phyloP scores from a whole-genome alignment of 768 basidiomycete genomes.

The Pleurotus tuber-regium region DNA sequence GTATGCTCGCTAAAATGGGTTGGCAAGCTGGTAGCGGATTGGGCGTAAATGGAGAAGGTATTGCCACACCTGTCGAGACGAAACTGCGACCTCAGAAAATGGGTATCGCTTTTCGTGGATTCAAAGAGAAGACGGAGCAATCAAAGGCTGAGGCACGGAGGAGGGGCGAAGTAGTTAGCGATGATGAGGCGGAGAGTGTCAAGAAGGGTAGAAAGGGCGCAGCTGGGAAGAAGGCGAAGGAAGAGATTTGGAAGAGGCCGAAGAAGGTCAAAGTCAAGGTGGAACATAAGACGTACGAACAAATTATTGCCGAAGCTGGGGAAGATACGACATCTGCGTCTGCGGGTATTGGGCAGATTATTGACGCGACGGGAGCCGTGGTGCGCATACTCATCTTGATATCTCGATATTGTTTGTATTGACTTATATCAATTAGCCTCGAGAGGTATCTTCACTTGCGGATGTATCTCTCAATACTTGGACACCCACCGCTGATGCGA shows the following conservation, averaged over 20 bases:
- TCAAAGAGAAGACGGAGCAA: constrained; percentile 86
- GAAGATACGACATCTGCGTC: constrained; percentile 40
- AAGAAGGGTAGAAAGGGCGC: constrained; percentile 50
- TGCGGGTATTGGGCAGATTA: constrained; percentile 77
- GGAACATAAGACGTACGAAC: constrained; percentile 96
- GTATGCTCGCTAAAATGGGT: constrained; percentile 93
- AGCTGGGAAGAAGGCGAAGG: constrained; percentile 56
- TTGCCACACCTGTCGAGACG: constrained; percentile 83
- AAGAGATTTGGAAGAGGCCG: constrained; percentile 84
- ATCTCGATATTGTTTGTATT: background rate
- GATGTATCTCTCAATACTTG: constrained; percentile 74
- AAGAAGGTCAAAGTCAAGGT: constrained; percentile 83
- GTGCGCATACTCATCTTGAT: constrained; percentile 46
- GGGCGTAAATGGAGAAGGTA: constrained; percentile 73
- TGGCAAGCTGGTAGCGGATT: constrained; percentile 86
- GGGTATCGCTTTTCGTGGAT: constrained; percentile 86
- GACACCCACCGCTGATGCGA: constrained; percentile 85
- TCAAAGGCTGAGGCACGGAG: constrained; percentile 77
- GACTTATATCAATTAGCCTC: constrained; percentile 47
- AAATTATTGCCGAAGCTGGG: constrained; percentile 88
- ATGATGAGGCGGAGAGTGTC: constrained; percentile 53
- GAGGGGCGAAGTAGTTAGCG: constrained; percentile 70
- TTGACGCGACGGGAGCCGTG: constrained; percentile 92
- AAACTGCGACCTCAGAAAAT: constrained; percentile 82
- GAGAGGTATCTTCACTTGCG: constrained; percentile 83